A percentile compares a stretch with the other conserved stretches of the same genome.
Evolutionary conservation across 805 yeast species (phyloP).

Genomic region (Pichia exigua): DNA sequence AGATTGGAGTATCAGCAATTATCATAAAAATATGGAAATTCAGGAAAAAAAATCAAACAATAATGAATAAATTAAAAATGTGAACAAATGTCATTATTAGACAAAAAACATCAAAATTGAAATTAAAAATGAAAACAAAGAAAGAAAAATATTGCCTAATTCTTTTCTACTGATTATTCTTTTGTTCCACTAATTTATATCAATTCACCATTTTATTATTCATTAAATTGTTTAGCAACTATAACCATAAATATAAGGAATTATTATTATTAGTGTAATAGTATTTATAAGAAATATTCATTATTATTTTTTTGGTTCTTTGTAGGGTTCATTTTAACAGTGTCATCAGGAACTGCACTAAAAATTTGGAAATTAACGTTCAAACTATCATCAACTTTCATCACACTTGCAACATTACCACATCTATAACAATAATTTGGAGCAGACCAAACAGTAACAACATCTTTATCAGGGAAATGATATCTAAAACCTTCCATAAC

Average conservation of each 20-base stretch:
- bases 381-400: constrained; percentile 85
- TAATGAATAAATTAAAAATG: not conserved
- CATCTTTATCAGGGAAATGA: constrained; percentile 93
- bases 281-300: constrained; percentile 28
- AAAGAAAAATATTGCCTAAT: not conserved
- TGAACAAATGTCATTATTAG: not conserved
- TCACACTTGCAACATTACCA: constrained; percentile 97
- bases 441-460: constrained; percentile 97
- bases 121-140: not conserved
- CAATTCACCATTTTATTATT: not conserved
- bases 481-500: constrained; percentile 98
- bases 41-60: not conserved
- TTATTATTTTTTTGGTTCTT: constrained; percentile 31
- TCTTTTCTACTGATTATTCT: not conserved
- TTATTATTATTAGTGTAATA: not conserved
- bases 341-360: constrained; percentile 89
- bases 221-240: not conserved
- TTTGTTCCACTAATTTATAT: not conserved
- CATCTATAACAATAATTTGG: constrained; percentile 97
- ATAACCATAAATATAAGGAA: not conserved
- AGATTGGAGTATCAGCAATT: not conserved
- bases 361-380: constrained; percentile 90
- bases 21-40: not conserved
- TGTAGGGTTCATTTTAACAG: constrained; percentile 29
- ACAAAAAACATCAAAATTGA: not conserved